Evolutionary conservation across 495 filamentous ascomycete genomes (phyloP).

Genomic region (Penicillium samsonianum): DNA sequence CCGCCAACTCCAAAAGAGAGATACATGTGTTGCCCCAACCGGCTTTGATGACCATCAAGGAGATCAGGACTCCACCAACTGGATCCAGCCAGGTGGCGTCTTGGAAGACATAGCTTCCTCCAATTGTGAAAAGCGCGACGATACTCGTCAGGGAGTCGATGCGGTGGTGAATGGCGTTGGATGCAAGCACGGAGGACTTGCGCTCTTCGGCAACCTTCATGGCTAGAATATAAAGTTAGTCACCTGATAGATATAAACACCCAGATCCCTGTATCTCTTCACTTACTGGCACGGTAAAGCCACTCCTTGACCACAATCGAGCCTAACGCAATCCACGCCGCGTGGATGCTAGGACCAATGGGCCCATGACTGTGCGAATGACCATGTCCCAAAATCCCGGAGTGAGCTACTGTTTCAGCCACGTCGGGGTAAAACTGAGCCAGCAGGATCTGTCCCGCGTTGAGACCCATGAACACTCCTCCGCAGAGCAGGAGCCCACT

Average conservation of each 20-base stretch:
- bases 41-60: conserved; percentile 87
- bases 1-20: conserved; percentile 83
- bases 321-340: conserved; percentile 91
- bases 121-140: conserved; percentile 84
- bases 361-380: conserved; percentile 66
- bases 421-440: conserved; percentile 78
- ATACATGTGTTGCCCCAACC: conserved; percentile 82
- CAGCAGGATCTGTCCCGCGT: conserved; percentile 71
- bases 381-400: conserved; percentile 48
- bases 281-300: conserved; percentile 93
- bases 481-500: conserved; percentile 85
- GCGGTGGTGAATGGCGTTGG: conserved; percentile 94
- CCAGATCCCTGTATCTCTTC: neutral
- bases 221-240: conserved; percentile 52
- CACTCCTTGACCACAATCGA: conserved; percentile 94
- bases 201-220: conserved; percentile 96
- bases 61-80: conserved; percentile 89
- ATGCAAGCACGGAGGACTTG: conserved; percentile 94
- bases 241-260: conserved; percentile 3
- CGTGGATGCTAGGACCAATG: conserved; percentile 79
- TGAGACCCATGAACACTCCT: conserved; percentile 86
- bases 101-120: conserved; percentile 80
- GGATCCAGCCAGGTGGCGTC: conserved; percentile 91
- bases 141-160: conserved; percentile 93
- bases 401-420: conserved; percentile 61